phyloP scores from a whole-genome alignment of 2,329 filamentous ascomycete species.

The Neurospora sp. region DNA sequence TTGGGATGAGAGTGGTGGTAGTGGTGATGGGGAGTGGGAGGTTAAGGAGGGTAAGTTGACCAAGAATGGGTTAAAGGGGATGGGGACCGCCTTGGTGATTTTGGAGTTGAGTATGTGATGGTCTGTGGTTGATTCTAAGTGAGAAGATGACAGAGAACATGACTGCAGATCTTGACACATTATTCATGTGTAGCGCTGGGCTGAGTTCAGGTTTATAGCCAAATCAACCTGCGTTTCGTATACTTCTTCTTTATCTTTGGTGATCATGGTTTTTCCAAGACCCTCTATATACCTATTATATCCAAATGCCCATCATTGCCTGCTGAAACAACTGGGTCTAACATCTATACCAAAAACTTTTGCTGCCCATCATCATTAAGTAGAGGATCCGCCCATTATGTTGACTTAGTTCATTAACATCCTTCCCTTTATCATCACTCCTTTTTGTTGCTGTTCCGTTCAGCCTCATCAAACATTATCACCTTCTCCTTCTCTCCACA shows the following conservation, averaged over 20 bases:
- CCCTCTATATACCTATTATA: background rate
- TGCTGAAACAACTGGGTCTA: background rate
- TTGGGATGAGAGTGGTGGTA: conserved; percentile 13
- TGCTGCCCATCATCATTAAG: background rate
- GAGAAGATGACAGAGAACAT: background rate
- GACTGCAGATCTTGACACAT: too few species aligned
- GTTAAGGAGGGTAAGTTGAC: conserved; percentile 17
- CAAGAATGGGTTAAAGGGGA: conserved; percentile 20
- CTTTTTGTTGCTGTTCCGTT: background rate
- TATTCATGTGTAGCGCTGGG: background rate
- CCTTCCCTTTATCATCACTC: background rate
- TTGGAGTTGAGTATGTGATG: conserved; percentile 14
- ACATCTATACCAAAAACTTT: background rate
- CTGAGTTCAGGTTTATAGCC: background rate
- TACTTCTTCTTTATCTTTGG: background rate
- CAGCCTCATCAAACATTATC: too few species aligned
- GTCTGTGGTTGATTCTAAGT: background rate
- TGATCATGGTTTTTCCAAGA: background rate
- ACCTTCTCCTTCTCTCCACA: too few species aligned
- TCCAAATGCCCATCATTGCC: background rate
- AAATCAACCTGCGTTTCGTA: background rate
- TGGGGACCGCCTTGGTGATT: conserved; percentile 25
- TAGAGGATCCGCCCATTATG: background rate
- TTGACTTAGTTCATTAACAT: background rate
- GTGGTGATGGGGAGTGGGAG: conserved; percentile 17